Percentiles rank a stretch among this genome's conserved stretches.
These are phyloP conservation scores for Oxytropis ochrocephala DNA, from an alignment of 306 rosid species.

Conservation along the genomic window DNA sequence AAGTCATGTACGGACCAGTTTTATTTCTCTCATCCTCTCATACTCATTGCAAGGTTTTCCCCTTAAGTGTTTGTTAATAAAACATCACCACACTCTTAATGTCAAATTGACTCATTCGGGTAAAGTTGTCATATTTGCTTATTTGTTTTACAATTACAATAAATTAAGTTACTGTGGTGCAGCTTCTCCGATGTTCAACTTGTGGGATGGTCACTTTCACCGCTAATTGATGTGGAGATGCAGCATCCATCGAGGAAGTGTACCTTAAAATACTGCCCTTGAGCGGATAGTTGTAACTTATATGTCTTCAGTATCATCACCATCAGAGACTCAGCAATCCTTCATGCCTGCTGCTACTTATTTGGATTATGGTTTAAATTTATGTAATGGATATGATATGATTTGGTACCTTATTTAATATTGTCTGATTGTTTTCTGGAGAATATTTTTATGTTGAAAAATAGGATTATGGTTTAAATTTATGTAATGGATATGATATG, in stretches of 20 bases:
- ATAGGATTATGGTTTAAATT: no score
- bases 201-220: slow-evolving; percentile 33
- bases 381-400: background rate
- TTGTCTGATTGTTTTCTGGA: no score
- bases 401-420: no score
- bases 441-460: no score
- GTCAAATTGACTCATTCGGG: background rate
- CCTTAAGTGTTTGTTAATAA: no score
- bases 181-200: slow-evolving; percentile 48
- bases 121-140: background rate
- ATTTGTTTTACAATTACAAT: background rate
- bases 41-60: no score
- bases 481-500: no score
- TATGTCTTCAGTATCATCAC: background rate
- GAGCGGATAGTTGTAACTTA: background rate
- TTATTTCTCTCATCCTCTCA: no score
- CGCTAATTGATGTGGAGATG: slow-evolving; percentile 23
- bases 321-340: slow-evolving; percentile 4
- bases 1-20: no score
- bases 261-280: slow-evolving; percentile 25
- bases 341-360: slow-evolving; percentile 4
- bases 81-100: slow-evolving; percentile 8
- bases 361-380: background rate
- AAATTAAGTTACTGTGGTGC: slow-evolving; percentile 24
- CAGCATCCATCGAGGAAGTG: slow-evolving; percentile 26